These are phyloP conservation scores for Trichoderma gracile DNA, from an alignment of 2,329 filamentous ascomycete genomes.

Conservation along the genomic window DNA sequence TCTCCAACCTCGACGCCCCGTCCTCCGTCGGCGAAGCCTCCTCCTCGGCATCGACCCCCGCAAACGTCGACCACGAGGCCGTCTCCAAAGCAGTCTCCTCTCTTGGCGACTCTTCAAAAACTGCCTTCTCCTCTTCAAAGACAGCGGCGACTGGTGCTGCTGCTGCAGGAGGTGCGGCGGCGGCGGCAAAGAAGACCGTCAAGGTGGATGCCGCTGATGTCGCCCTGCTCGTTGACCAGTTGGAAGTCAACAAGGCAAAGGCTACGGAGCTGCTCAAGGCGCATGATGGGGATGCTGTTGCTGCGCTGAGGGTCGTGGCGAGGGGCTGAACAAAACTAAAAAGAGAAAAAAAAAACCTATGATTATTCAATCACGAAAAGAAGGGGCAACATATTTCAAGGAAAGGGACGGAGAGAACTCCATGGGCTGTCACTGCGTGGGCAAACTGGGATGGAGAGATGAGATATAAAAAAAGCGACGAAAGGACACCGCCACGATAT, in stretches of 20 bases:
- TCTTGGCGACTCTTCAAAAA: slow-evolving; percentile 41
- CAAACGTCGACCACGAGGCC: slow-evolving; percentile 67
- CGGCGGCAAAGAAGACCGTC: slow-evolving; percentile 56
- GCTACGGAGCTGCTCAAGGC: slow-evolving; percentile 73
- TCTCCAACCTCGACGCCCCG: slow-evolving; percentile 69
- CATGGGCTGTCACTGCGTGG: too few species aligned
- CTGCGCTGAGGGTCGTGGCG: slow-evolving; percentile 63
- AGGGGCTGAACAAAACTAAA: slow-evolving; percentile 28
- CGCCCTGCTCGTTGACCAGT: slow-evolving; percentile 66
- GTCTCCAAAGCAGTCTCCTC: slow-evolving; percentile 71
- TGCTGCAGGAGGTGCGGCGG: slow-evolving; percentile 11
- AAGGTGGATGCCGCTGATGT: slow-evolving; percentile 77
- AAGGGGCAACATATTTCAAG: background rate
- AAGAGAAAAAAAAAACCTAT: background rate
- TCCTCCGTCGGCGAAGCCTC: slow-evolving; percentile 40
- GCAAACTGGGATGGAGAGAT: too few species aligned
- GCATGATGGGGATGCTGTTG: slow-evolving; percentile 68
- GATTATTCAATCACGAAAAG: too few species aligned
- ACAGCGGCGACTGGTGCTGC: too few species aligned
- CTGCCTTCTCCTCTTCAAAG: slow-evolving; percentile 20
- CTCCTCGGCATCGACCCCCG: slow-evolving; percentile 46
- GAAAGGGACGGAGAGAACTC: background rate
- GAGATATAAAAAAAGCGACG: too few species aligned
- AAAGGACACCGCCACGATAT: too few species aligned
- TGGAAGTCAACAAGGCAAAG: slow-evolving; percentile 70